Evolutionary conservation across 1,139 yeast species (phyloP).

Genomic region (Hansenula sp.): DNA sequence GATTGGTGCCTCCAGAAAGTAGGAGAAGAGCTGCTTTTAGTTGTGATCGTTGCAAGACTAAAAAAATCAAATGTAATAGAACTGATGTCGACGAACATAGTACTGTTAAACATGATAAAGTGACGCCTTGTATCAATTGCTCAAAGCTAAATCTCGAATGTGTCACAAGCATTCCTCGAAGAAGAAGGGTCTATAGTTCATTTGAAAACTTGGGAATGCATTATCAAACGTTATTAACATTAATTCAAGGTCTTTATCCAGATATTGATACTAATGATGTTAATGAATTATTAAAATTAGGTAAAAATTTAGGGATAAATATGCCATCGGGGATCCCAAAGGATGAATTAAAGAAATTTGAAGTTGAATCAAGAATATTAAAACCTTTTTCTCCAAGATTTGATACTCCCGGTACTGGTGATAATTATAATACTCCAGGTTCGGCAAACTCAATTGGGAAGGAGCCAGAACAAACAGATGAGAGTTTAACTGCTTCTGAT

Average conservation of each 20-base stretch:
- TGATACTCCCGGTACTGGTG: not conserved
- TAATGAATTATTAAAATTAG: conserved; percentile 31
- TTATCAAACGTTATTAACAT: conserved; percentile 31
- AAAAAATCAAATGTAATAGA: conserved; percentile 39
- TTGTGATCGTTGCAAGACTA: conserved; percentile 41
- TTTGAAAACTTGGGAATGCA: conserved; percentile 35
- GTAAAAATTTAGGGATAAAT: conserved; percentile 28
- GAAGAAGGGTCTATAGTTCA: conserved; percentile 33
- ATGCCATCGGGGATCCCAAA: conserved; percentile 28
- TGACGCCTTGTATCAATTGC: conserved; percentile 36
- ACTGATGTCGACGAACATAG: conserved; percentile 11
- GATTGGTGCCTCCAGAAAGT: conserved; percentile 30
- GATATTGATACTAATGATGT: conserved; percentile 36
- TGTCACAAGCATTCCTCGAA: conserved; percentile 34
- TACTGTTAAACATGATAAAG: conserved; percentile 28
- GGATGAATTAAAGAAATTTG: conserved; percentile 9
- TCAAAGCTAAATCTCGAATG: conserved; percentile 32
- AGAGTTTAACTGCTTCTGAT: conserved; percentile 15
- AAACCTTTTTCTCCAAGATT: conserved; percentile 18
- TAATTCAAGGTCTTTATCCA: conserved; percentile 36
- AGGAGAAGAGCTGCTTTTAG: conserved; percentile 36
- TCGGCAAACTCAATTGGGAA: not conserved
- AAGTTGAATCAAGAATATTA: conserved; percentile 18
- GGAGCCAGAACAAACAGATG: conserved; percentile 11
- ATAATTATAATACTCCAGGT: not conserved